These are phyloP conservation scores for Zymoseptoria pseudotritici DNA, from an alignment of 2,329 filamentous ascomycete species.

Conservation along the genomic window DNA sequence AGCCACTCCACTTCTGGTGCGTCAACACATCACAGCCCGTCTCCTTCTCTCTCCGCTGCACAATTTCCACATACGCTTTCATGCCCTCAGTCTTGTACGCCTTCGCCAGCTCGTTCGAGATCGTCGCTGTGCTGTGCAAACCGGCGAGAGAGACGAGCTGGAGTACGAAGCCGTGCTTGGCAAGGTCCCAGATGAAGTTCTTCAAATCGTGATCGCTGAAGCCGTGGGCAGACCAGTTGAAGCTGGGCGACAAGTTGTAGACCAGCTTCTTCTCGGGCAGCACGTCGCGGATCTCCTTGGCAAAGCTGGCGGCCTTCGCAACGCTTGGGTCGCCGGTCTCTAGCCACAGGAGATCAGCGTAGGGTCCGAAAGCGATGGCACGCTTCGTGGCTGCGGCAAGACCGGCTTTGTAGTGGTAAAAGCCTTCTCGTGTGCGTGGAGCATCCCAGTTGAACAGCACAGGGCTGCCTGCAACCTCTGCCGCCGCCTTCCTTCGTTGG, in stretches of 20 bases:
- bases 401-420: conserved; percentile 82
- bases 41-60: conserved; percentile 86
- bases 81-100: conserved; percentile 87
- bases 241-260: conserved; percentile 92
- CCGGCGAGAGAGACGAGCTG: conserved; percentile 59
- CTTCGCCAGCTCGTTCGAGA: conserved; percentile 66
- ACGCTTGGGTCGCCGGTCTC: conserved; percentile 90
- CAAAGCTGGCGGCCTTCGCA: conserved; percentile 65
- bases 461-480: conserved; percentile 56
- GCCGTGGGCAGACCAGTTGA: conserved; percentile 97
- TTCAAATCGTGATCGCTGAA: conserved; percentile 76
- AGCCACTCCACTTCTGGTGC: conserved; percentile 81
- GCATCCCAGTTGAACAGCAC: conserved; percentile 86
- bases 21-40: conserved; percentile 85
- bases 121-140: conserved; percentile 56
- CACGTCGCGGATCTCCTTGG: conserved; percentile 61
- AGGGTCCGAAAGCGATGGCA: conserved; percentile 82
- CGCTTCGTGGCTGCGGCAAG: conserved; percentile 86
- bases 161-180: conserved; percentile 68
- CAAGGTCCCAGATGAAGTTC: conserved; percentile 94
- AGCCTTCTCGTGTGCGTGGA: conserved; percentile 86
- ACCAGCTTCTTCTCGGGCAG: conserved; percentile 81
- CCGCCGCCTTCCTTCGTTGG: conserved; percentile 66
- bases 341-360: conserved; percentile 92
- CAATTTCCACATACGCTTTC: conserved; percentile 91